Percentiles rank a stretch among this genome's conserved stretches.
Evolutionary conservation across 306 rosid genomes (phyloP).

Genomic region (Macrotyloma uniflorum): DNA sequence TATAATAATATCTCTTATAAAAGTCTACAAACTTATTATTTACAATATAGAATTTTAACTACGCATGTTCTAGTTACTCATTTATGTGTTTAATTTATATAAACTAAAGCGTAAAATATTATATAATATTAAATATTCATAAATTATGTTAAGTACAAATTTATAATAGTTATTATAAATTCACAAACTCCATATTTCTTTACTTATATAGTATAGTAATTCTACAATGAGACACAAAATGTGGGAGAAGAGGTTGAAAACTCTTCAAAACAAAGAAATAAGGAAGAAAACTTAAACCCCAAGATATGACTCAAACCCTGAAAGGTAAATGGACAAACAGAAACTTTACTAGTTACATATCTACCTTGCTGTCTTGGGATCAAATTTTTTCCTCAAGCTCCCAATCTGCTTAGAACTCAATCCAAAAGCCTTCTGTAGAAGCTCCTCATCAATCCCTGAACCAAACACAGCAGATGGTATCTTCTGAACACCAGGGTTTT

Average conservation of each 20-base stretch:
- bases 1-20: too few relatives aligned
- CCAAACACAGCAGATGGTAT: slow-evolving; percentile 85
- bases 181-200: slow-evolving; percentile 25
- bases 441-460: slow-evolving; percentile 74
- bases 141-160: too few relatives aligned
- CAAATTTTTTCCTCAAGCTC: slow-evolving; percentile 71
- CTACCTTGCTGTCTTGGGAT: slow-evolving; percentile 52
- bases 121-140: too few relatives aligned
- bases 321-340: slow-evolving; percentile 12
- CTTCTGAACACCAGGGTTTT: slow-evolving; percentile 79
- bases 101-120: too few relatives aligned
- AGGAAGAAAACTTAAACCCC: slow-evolving; percentile 27
- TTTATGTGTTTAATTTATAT: too few relatives aligned
- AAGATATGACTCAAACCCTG: slow-evolving; percentile 20
- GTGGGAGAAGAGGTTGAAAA: background rate
- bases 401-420: slow-evolving; percentile 77
- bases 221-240: slow-evolving; percentile 24
- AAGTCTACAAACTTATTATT: too few relatives aligned
- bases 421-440: slow-evolving; percentile 84
- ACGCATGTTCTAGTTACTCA: too few relatives aligned
- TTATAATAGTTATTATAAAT: too few relatives aligned
- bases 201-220: background rate
- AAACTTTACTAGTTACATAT: background rate
- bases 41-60: too few relatives aligned
- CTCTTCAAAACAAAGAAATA: slow-evolving; percentile 20